Evolutionary conservation across 352 stramenopile genomes (phyloP).

Genomic region (Globisporangium apiculatum): DNA sequence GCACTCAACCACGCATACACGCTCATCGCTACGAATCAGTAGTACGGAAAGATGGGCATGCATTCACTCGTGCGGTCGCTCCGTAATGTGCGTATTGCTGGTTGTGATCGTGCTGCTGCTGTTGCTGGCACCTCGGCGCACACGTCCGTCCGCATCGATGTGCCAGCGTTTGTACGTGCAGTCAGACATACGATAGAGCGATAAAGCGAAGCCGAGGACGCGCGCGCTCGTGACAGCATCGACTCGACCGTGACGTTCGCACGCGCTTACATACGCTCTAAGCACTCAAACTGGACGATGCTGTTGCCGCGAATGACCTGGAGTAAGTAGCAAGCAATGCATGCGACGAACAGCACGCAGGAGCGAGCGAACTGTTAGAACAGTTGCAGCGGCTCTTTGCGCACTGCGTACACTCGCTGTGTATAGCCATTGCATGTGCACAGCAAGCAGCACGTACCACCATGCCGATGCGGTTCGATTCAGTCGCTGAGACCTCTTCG

Average conservation of each 20-base stretch:
- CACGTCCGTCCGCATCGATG: too few species aligned
- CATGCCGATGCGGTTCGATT: constrained; percentile 89
- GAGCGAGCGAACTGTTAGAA: background rate
- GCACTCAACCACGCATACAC: too few species aligned
- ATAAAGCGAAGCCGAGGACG: background rate
- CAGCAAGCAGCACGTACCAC: constrained; percentile 57
- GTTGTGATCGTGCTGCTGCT: too few species aligned
- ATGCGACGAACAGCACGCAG: background rate
- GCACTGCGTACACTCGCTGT: background rate
- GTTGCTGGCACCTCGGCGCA: too few species aligned
- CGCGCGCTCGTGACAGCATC: background rate
- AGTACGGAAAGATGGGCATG: too few species aligned
- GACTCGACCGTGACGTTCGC: background rate
- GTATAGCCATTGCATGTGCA: background rate
- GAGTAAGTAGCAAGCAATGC: too few species aligned
- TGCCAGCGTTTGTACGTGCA: too few species aligned
- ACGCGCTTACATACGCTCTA: constrained; percentile 59
- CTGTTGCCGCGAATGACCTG: constrained; percentile 88
- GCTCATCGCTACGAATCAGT: too few species aligned
- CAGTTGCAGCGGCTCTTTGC: background rate
- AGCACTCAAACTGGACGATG: constrained; percentile 87
- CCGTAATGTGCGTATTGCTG: too few species aligned
- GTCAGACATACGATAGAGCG: background rate
- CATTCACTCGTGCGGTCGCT: too few species aligned
- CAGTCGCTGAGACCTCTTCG: constrained; percentile 83